Base-by-base conservation (phyloP, 768 basidiomycete species). In the Phylloporus arenicola region DNA sequence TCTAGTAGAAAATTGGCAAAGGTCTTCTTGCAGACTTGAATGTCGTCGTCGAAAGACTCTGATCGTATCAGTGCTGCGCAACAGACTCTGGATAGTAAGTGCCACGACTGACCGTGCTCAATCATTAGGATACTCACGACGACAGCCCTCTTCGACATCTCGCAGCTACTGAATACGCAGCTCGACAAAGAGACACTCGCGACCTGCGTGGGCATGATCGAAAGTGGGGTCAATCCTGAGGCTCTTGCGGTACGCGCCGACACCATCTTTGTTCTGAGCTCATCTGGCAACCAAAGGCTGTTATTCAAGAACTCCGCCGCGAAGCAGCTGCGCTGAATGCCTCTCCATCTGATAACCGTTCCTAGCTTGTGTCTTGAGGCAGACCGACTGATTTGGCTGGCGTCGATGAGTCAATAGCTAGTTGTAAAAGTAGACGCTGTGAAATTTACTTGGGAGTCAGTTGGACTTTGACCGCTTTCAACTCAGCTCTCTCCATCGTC, bases 121-220 rank as follows among this genome's bases (percentile, higher is more conserved):
- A 30, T n/a, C 7, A 19, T 5, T 34, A 48, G 29, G 24, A 40
- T 17, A 55, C 53, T 50, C 51, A 56, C 53, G 43, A 48, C 45
- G 34, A 27, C 56, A 95, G 92, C 87, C 55, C 75, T 95, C 22
- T 78, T 84, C 61, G 91, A 93, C 52, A 88, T 95, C 48, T 92
- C 92, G 17, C 89, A 92, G 69, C 70, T 94, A 41, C 70, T 95
- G 44, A 88, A 92, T 55, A 93, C 92, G 0, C 81, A 85, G 50
- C 76, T 95, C 37, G 91, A 94, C 71, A 90, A 88, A 60, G 88
- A 92, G 63, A 90, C 89, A 3, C 79, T 95, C n/a, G 90, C 87
- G 31, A 92, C 88, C 22, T 95, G 92, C 65, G 83, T 95, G 20
- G 79, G 84, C 35, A 84, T 95, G 86, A 92, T 95, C 58, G 92